Evolutionary conservation across 768 basidiomycete genomes (phyloP).

Genomic region (Lentinula sp.): DNA sequence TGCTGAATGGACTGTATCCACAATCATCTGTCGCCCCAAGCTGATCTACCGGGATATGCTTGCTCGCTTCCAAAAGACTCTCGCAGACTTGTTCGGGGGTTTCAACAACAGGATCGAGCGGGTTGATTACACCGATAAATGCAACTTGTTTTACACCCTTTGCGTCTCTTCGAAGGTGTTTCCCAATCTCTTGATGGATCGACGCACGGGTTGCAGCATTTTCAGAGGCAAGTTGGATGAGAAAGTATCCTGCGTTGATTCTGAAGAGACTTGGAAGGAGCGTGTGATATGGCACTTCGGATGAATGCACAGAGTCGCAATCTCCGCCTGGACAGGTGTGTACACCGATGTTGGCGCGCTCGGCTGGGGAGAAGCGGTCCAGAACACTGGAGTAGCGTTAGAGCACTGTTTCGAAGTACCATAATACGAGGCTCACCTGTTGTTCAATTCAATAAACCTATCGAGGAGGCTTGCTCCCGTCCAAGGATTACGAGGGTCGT

Average conservation of each 20-base stretch:
- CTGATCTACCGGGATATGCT: conserved; percentile 1
- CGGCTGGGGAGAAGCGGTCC: conserved; percentile 2
- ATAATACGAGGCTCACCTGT: not conserved
- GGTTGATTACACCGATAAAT: conserved; percentile 3
- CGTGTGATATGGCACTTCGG: conserved; percentile 2
- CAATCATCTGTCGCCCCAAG: conserved; percentile 6
- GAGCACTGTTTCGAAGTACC: not conserved
- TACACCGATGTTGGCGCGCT: conserved; percentile 2
- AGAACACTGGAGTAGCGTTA: not conserved
- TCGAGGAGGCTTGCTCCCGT: conserved; percentile 3
- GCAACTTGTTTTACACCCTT: conserved; percentile 5
- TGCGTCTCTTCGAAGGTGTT: conserved; percentile 3
- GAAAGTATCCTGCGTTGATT: conserved; percentile 7
- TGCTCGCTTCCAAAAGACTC: conserved; percentile 4
- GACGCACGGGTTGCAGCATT: not conserved
- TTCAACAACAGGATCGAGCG: conserved; percentile 1
- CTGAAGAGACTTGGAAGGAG: not conserved
- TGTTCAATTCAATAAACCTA: not conserved
- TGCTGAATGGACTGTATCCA: conserved; percentile 6
- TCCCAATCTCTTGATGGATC: conserved; percentile 5
- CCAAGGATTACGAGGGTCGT: conserved; percentile 4
- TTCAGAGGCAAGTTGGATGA: conserved; percentile 5
- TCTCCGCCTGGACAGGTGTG: conserved; percentile 7
- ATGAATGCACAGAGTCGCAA: conserved; percentile 4
- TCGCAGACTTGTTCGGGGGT: not conserved